These are phyloP conservation scores for Phycomyces blakesleeanus DNA, from an alignment of 192 early-diverging fungal genomes.

Conservation along the genomic window DNA sequence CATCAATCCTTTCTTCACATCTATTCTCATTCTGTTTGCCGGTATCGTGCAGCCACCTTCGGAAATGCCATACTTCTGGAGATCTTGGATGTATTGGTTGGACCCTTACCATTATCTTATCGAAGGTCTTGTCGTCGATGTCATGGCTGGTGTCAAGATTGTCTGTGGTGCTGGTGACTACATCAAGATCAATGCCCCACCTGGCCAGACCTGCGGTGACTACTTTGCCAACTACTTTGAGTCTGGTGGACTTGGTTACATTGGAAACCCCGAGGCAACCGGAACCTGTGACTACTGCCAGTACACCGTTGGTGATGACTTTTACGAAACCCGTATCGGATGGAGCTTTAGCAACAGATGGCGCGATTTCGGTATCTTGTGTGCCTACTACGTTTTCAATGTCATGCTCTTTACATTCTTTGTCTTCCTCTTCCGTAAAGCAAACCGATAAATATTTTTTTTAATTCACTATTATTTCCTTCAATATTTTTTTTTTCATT, in stretches of 20 bases:
- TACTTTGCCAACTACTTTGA: constrained; percentile 45
- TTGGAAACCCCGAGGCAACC: constrained; percentile 48
- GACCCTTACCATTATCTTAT: constrained; percentile 58
- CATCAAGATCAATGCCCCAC: constrained; percentile 40
- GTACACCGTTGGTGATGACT: constrained; percentile 37
- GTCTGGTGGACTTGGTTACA: constrained; percentile 53
- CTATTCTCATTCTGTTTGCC: constrained; percentile 56
- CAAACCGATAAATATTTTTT: constrained; percentile 36
- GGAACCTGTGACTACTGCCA: constrained; percentile 50
- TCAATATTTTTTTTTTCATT: too few relatives aligned
- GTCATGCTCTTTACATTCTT: constrained; percentile 28
- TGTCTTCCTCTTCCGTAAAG: constrained; percentile 41
- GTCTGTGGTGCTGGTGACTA: constrained; percentile 43
- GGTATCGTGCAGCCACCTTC: constrained; percentile 58
- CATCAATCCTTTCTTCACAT: constrained; percentile 59
- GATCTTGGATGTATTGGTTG: constrained; percentile 61
- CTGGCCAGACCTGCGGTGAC: constrained; percentile 42
- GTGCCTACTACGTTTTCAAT: constrained; percentile 55
- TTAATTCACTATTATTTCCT: too few relatives aligned
- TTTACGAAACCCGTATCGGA: constrained; percentile 29
- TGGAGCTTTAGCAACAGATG: constrained; percentile 56
- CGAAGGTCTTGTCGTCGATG: constrained; percentile 60
- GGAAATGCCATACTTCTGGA: constrained; percentile 59
- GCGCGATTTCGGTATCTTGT: constrained; percentile 62
- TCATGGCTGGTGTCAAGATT: constrained; percentile 47